These are phyloP conservation scores for Trichomonas gallinae DNA, from an alignment of 208 protist species.

Conservation along the genomic window DNA sequence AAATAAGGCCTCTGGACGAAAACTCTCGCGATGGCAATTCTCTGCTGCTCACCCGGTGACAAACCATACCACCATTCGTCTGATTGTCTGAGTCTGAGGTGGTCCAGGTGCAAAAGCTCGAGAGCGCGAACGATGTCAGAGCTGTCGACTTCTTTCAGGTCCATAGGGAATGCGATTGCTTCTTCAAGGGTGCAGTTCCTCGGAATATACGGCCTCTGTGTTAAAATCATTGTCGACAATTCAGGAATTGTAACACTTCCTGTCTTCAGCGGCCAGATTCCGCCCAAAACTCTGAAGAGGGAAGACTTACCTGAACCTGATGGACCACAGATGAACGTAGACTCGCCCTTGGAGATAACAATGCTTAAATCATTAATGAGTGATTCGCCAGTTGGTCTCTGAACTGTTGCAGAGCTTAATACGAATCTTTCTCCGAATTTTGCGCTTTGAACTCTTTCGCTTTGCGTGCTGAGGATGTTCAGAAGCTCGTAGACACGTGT, in stretches of 20 bases:
- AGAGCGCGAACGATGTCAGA: not conserved
- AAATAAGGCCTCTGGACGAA: constrained; percentile 29
- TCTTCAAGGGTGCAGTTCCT: constrained; percentile 29
- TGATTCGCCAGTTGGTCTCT: not conserved
- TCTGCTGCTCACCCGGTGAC: constrained; percentile 28
- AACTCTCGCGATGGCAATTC: constrained; percentile 29
- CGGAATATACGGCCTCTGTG: constrained; percentile 32
- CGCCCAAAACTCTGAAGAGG: not conserved
- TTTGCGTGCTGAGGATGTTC: not conserved
- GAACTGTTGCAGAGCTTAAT: not conserved
- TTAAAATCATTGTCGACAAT: constrained; percentile 25
- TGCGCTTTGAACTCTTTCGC: not conserved
- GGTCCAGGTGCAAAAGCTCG: not conserved
- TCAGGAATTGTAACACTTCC: not conserved
- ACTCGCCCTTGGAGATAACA: not conserved
- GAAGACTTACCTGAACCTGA: not conserved
- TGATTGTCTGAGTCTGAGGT: not conserved
- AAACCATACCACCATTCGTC: constrained; percentile 23
- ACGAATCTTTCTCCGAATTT: not conserved
- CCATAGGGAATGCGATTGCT: constrained; percentile 30
- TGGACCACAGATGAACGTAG: not conserved
- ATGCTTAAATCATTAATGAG: not conserved
- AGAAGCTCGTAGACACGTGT: not conserved
- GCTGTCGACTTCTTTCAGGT: not conserved
- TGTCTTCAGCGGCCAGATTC: not conserved